Percentiles rank a stretch among this genome's conserved stretches.
These are phyloP conservation scores for Chrysophaeum taylorii DNA, from an alignment of 352 stramenopile species.

Conservation along the genomic window DNA sequence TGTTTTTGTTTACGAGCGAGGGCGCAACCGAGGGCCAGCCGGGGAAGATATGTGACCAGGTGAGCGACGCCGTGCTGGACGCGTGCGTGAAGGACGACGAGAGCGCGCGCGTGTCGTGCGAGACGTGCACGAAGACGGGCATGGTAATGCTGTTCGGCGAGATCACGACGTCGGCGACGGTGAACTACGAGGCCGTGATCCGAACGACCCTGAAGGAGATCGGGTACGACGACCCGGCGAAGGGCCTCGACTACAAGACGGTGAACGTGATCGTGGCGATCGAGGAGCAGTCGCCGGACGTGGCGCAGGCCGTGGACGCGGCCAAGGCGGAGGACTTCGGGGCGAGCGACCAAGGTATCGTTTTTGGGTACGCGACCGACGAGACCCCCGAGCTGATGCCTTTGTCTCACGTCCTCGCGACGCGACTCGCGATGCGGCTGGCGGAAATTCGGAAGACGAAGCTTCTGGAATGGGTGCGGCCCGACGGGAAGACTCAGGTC, in stretches of 20 bases:
- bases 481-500: slow-evolving; percentile 91
- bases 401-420: slow-evolving; percentile 79
- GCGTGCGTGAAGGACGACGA: slow-evolving; percentile 94
- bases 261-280: slow-evolving; percentile 99
- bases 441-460: slow-evolving; percentile 91
- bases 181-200: slow-evolving; percentile 67
- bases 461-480: slow-evolving; percentile 83
- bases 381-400: slow-evolving; percentile 86
- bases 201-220: slow-evolving; percentile 97
- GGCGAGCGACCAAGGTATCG: slow-evolving; percentile 35
- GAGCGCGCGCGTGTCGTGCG: slow-evolving; percentile 91
- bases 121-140: slow-evolving; percentile 97
- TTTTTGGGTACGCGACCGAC: slow-evolving; percentile 69
- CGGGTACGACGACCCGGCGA: slow-evolving; percentile 95
- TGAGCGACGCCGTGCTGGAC: slow-evolving; percentile 97
- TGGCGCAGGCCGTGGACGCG: slow-evolving; percentile 93
- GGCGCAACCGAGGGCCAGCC: slow-evolving; percentile 83
- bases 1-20: slow-evolving; percentile 62
- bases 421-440: slow-evolving; percentile 74
- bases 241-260: slow-evolving; percentile 98
- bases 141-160: slow-evolving; percentile 99
- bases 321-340: slow-evolving; percentile 89
- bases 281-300: slow-evolving; percentile 98
- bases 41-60: slow-evolving; percentile 95
- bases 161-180: slow-evolving; percentile 88